These are phyloP conservation scores for Podospora pseudoanserina DNA, from an alignment of 495 filamentous ascomycete genomes.

Conservation along the genomic window DNA sequence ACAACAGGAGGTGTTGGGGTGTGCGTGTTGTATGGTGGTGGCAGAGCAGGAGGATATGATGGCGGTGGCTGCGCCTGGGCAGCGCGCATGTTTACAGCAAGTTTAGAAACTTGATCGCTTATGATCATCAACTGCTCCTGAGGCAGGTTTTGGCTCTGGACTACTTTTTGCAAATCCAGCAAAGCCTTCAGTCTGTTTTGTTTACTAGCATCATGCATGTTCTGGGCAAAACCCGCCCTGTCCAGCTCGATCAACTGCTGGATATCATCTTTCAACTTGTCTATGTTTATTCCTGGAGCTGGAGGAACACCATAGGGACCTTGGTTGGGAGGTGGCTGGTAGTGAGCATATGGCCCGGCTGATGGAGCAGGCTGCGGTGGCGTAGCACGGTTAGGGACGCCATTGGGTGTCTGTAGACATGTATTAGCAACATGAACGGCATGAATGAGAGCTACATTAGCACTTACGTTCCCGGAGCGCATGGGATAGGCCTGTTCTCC, in stretches of 20 bases:
- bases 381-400: slow-evolving; percentile 29
- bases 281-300: slow-evolving; percentile 55
- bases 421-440: slow-evolving; percentile 16
- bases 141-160: slow-evolving; percentile 73
- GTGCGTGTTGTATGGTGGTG: slow-evolving; percentile 21
- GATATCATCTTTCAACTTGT: slow-evolving; percentile 76
- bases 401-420: slow-evolving; percentile 23
- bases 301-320: slow-evolving; percentile 32
- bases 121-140: slow-evolving; percentile 76
- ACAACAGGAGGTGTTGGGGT: slow-evolving; percentile 31
- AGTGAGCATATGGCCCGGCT: slow-evolving; percentile 27
- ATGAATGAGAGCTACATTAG: background rate
- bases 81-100: slow-evolving; percentile 53
- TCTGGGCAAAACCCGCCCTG: slow-evolving; percentile 66
- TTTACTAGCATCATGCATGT: slow-evolving; percentile 66
- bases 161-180: slow-evolving; percentile 75
- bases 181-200: slow-evolving; percentile 80
- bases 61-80: slow-evolving; percentile 30
- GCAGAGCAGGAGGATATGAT: slow-evolving; percentile 13
- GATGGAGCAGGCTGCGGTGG: slow-evolving; percentile 35
- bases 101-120: slow-evolving; percentile 70
- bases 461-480: slow-evolving; percentile 27
- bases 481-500: slow-evolving; percentile 25
- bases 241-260: slow-evolving; percentile 66
- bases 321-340: slow-evolving; percentile 24